These are phyloP conservation scores for Magnolia kwangsiensis DNA, from an alignment of 164 flowering plant genomes.

Conservation along the genomic window DNA sequence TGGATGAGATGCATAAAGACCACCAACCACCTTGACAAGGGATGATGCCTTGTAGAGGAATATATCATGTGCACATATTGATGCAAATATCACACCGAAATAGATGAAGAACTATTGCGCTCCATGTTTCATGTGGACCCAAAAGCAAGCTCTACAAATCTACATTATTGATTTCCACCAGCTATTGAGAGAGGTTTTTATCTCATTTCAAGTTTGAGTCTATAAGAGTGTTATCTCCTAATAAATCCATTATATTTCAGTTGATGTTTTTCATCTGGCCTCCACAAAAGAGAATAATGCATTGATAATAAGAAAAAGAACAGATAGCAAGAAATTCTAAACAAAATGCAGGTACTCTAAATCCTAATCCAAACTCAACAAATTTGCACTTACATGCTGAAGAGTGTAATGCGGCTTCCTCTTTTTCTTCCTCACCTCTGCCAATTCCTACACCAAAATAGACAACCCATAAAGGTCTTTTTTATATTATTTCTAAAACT, in stretches of 20 bases:
- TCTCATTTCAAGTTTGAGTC: not conserved
- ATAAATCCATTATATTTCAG: not conserved
- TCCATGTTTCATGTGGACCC: too few species aligned
- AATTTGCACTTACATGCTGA: slow-evolving; percentile 50
- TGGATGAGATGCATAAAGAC: too few species aligned
- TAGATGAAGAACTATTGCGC: too few species aligned
- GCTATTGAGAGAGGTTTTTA: not conserved
- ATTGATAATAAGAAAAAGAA: not conserved
- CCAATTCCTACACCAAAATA: slow-evolving; percentile 52
- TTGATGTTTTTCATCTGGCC: not conserved
- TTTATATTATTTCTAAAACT: not conserved
- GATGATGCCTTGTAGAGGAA: too few species aligned
- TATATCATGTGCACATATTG: too few species aligned
- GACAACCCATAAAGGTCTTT: not conserved
- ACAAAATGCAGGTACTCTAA: not conserved
- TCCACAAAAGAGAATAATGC: not conserved
- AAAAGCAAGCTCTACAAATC: too few species aligned
- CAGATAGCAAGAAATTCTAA: not conserved
- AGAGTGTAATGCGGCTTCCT: slow-evolving; percentile 80
- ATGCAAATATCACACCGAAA: not conserved
- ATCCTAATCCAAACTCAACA: not conserved
- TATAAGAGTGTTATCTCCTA: not conserved
- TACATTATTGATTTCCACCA: not conserved
- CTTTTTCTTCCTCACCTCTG: slow-evolving; percentile 84
- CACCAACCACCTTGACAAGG: too few species aligned